Conservation (phyloP, 345 rosid genomes). For the Carallia brachiata region DNA sequence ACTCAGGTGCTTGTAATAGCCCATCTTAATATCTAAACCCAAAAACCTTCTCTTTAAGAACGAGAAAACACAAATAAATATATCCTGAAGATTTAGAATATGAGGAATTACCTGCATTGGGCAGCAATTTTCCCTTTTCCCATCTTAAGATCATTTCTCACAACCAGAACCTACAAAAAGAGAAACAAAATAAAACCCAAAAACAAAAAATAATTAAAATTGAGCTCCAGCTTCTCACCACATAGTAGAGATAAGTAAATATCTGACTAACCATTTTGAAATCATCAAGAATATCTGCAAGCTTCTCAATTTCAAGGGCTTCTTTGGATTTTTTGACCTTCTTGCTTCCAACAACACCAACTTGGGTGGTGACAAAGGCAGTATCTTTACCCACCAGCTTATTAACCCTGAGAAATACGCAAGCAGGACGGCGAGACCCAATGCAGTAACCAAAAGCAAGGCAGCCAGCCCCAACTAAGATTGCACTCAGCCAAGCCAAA, state of each 20-base stretch:
- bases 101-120: conserved; percentile 72
- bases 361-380: background rate
- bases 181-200: background rate
- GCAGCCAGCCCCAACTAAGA: conserved; percentile 78
- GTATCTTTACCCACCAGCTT: conserved; percentile 18
- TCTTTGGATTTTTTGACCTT: conserved; percentile 43
- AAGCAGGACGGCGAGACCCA: conserved; percentile 49
- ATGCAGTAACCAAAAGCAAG: conserved; percentile 81
- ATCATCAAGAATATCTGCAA: conserved; percentile 79
- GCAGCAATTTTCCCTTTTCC: conserved; percentile 99
- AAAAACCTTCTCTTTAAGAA: too few species aligned
- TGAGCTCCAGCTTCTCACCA: conserved; percentile 1
- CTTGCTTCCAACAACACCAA: conserved; percentile 23
- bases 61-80: background rate
- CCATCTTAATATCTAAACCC: too few species aligned
- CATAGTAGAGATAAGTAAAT: background rate
- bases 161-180: conserved; percentile 75
- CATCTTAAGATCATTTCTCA: conserved; percentile 96
- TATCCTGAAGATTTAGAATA: background rate
- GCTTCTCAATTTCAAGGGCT: conserved; percentile 73
- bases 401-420: conserved; percentile 37
- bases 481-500: conserved; percentile 73
- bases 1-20: too few species aligned
- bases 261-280: conserved; percentile 74
- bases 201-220: background rate